Evolutionary conservation across 306 rosid genomes (phyloP).

Genomic region (Senna tora): DNA sequence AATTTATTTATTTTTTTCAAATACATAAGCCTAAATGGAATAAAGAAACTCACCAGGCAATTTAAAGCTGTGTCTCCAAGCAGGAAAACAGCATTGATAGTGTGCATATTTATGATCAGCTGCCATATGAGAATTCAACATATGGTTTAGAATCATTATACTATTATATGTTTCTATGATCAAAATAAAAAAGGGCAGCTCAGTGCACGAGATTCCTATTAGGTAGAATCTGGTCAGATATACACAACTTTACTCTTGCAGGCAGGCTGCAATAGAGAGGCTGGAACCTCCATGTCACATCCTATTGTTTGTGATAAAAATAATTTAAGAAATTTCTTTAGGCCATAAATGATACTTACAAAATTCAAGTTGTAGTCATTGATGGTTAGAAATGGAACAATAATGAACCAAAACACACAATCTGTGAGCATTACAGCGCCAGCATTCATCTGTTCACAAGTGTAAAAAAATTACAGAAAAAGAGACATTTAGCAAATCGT

Average conservation of each 20-base stretch:
- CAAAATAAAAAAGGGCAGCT: too few species aligned
- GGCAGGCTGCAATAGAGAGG: too few species aligned
- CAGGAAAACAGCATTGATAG: constrained; percentile 89
- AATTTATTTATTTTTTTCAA: too few species aligned
- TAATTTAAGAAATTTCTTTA: not conserved
- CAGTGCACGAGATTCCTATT: too few species aligned
- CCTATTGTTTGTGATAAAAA: too few species aligned
- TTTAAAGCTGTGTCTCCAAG: constrained; percentile 85
- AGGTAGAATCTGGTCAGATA: too few species aligned
- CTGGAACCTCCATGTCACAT: too few species aligned
- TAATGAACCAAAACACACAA: constrained; percentile 86
- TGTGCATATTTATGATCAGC: constrained; percentile 78
- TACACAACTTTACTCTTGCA: too few species aligned
- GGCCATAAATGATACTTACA: constrained; percentile 55
- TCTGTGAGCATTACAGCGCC: constrained; percentile 96
- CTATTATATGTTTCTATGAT: too few species aligned
- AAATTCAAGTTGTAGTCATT: constrained; percentile 80
- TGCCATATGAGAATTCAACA: constrained; percentile 44
- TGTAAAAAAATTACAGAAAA: constrained; percentile 6
- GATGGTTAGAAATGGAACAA: constrained; percentile 81
- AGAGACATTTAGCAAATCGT: constrained; percentile 2
- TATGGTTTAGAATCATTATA: constrained; percentile 18
- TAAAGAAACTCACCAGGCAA: constrained; percentile 65
- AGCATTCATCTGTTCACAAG: constrained; percentile 79
- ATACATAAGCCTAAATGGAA: not conserved